These are phyloP conservation scores for sweet orange (Citrus sinensis) DNA, from an alignment of 345 rosid species.

Conservation along the genomic window DVS_A1.0 CM039169.1:28584001-28584500, in stretches of 20 bases:
- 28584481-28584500: conserved; percentile 28
- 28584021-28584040: background rate
- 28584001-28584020: background rate
- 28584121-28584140: background rate
- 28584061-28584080: background rate
- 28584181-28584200: background rate
- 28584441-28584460: conserved; percentile 27
- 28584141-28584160: background rate
- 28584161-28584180: background rate
- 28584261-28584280: background rate
- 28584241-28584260: background rate
- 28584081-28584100: background rate
- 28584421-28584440: conserved; percentile 21
- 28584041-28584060: conserved; percentile 15
- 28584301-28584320: conserved; percentile 5
- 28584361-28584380: conserved; percentile 25
- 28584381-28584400: conserved; percentile 28
- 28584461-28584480: conserved; percentile 20
- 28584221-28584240: background rate
- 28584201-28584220: background rate
- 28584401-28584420: conserved; percentile 26
- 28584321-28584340: conserved; percentile 21
- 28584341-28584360: conserved; percentile 20
- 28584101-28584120: background rate
- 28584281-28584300: background rate